Evolutionary conservation across 2,329 filamentous ascomycete genomes (phyloP).

Genomic region (Aureobasidium sp.): DNA sequence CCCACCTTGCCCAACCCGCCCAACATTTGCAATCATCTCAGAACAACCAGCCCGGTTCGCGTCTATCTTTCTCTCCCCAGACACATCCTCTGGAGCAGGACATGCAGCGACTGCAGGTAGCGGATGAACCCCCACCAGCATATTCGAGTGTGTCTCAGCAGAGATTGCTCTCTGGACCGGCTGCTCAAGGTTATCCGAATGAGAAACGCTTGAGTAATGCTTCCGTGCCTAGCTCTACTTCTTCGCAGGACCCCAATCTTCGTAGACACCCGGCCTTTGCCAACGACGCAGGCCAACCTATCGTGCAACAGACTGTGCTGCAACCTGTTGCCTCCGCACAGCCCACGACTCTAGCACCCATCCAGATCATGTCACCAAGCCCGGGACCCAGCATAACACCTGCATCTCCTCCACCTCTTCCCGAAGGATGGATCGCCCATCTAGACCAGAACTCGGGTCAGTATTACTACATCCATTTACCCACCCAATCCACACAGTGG

Average conservation of each 20-base stretch:
- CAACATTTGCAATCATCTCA: slow-evolving; percentile 12
- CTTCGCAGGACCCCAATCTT: slow-evolving; percentile 22
- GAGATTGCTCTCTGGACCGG: slow-evolving; percentile 34
- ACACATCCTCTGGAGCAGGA: slow-evolving; percentile 67
- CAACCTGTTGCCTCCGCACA: slow-evolving; percentile 40
- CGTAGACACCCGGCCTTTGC: slow-evolving; percentile 80
- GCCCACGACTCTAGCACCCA: slow-evolving; percentile 35
- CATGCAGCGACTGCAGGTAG: slow-evolving; percentile 71
- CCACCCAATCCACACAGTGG: slow-evolving; percentile 95
- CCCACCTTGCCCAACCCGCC: neutral
- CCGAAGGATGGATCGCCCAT: slow-evolving; percentile 97
- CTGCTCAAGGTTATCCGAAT: slow-evolving; percentile 58
- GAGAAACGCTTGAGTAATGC: slow-evolving; percentile 59
- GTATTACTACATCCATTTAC: slow-evolving; percentile 97
- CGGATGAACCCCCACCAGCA: slow-evolving; percentile 84
- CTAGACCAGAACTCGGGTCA: slow-evolving; percentile 92
- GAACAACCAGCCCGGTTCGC: slow-evolving; percentile 4
- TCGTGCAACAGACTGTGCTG: slow-evolving; percentile 45
- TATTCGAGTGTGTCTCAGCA: slow-evolving; percentile 66
- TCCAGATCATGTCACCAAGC: slow-evolving; percentile 34
- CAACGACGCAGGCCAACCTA: slow-evolving; percentile 57
- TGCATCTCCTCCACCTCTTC: slow-evolving; percentile 81
- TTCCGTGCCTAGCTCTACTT: slow-evolving; percentile 18
- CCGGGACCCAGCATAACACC: slow-evolving; percentile 50
- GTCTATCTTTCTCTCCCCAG: slow-evolving; percentile 8